Base-by-base conservation (phyloP, 139 green algal species). In the Yamagishiella unicocca region DNA sequence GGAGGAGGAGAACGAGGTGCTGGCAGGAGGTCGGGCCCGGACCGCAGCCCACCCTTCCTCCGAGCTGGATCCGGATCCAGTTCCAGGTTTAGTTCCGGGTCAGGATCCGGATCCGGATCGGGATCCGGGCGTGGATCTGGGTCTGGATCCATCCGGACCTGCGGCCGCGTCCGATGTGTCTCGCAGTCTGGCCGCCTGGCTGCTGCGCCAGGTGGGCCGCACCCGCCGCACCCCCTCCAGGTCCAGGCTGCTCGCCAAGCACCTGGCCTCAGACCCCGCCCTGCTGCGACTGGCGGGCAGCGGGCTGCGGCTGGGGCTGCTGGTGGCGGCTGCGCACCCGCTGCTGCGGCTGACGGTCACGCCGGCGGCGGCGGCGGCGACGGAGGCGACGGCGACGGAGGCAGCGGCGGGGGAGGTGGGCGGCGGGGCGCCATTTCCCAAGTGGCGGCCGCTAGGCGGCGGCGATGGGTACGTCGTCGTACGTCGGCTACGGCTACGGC, bases 261-360 rank as follows among this genome's bases (percentile, higher is more conserved):
- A n/a, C n/a, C n/a, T n/a, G n/a, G n/a, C n/a, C n/a, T n/a, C n/a
- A n/a, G n/a, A n/a, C n/a, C n/a, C n/a, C n/a, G n/a, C n/a, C n/a
- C n/a, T n/a, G 70, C 70, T 33, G 40, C 58, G 17, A 67, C 58
- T 31, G 24, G 58, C 6, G 58, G 24, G 6, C 58, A 6, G 19
- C 21, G 40, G 38, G 37, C 37, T 78, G 70, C 38, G 40, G 8
- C 70, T 78, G 37, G 70, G 70, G 22, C 42, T 78, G 40, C 54
- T 78, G 70, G 70, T 78, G 70, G 70, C 70, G 70, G 70, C 70
- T 1, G 70, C 70, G 27, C 70, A 78, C 42, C 40, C 70, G 42
- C 40, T 24, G 9, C 38, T 78, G 70, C 25, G 70, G 22, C 70
- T 78, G 40, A 78, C 70, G 17, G 38, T 78, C 7, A 35, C 40